Conservation (phyloP, 139 green algal species). For the Chlamydomonas incerta region DNA sequence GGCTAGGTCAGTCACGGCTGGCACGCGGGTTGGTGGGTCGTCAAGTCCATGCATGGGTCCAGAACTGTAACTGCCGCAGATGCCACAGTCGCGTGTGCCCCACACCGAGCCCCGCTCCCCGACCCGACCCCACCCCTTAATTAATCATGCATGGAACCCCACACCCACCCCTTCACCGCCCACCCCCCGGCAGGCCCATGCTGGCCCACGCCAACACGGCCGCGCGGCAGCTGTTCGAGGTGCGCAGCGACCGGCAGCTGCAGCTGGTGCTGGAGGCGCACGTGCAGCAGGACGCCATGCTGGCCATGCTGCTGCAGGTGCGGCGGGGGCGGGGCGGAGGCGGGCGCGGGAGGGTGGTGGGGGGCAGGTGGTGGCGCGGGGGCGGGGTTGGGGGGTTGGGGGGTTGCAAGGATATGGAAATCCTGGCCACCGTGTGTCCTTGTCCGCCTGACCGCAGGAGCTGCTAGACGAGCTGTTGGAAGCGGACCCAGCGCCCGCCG, state of each 20-base stretch:
- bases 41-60: too few species aligned
- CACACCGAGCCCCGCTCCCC: too few species aligned
- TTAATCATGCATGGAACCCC: too few species aligned
- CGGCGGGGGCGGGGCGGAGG: not conserved
- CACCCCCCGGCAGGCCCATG: not conserved
- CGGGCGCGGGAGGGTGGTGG: too few species aligned
- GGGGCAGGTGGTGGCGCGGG: too few species aligned
- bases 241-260: conserved; percentile 30
- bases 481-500: not conserved
- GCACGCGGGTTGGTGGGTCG: too few species aligned
- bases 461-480: conserved; percentile 23
- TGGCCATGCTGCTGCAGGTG: conserved; percentile 41
- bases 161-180: not conserved
- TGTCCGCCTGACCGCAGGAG: not conserved
- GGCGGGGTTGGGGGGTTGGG: not conserved
- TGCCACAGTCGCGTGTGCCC: too few species aligned
- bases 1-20: too few species aligned
- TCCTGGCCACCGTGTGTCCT: too few species aligned
- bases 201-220: conserved; percentile 17
- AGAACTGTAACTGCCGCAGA: too few species aligned
- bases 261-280: conserved; percentile 38
- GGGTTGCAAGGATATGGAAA: too few species aligned
- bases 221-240: conserved; percentile 15
- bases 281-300: conserved; percentile 43
- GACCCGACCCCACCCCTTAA: too few species aligned